These are phyloP conservation scores for Pulveroboletus sp. DNA, from an alignment of 768 basidiomycete genomes.

Conservation along the genomic window DNA sequence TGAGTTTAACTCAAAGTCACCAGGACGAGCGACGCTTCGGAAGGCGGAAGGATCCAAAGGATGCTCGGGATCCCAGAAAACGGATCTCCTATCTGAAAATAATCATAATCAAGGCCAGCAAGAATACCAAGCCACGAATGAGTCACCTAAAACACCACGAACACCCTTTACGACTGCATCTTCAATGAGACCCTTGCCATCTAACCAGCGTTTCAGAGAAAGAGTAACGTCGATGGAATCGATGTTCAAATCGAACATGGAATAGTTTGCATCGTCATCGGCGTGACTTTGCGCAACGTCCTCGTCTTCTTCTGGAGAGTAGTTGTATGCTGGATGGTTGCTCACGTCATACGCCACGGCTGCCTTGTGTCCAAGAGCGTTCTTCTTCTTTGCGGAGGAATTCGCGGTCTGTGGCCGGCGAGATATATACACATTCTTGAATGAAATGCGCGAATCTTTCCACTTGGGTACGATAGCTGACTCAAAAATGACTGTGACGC, in stretches of 20 bases:
- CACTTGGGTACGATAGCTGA: conserved; percentile 97
- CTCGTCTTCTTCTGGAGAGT: conserved; percentile 58
- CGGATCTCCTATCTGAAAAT: conserved; percentile 73
- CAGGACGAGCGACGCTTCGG: conserved; percentile 65
- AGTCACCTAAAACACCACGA: conserved; percentile 83
- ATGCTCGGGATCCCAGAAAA: conserved; percentile 81
- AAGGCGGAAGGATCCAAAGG: conserved; percentile 78
- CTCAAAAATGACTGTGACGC: conserved; percentile 93
- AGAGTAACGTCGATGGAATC: conserved; percentile 95
- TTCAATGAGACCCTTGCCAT: conserved; percentile 89
- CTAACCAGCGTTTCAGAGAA: conserved; percentile 87
- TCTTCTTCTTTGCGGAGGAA: conserved; percentile 15
- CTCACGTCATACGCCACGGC: conserved; percentile 74
- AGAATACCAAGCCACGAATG: not conserved
- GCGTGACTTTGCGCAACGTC: conserved; percentile 27
- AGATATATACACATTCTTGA: conserved; percentile 95
- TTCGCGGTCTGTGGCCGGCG: conserved; percentile 51
- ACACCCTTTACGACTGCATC: conserved; percentile 93
- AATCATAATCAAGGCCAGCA: not conserved
- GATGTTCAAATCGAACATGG: conserved; percentile 90
- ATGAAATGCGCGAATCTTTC: conserved; percentile 92
- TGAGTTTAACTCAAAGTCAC: conserved; percentile 90
- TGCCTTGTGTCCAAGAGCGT: conserved; percentile 44
- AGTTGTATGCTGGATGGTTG: conserved; percentile 69
- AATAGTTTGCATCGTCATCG: conserved; percentile 66